phyloP scores from a whole-genome alignment of 257 asterid genomes.

The Anisodus tanguticus region DNA sequence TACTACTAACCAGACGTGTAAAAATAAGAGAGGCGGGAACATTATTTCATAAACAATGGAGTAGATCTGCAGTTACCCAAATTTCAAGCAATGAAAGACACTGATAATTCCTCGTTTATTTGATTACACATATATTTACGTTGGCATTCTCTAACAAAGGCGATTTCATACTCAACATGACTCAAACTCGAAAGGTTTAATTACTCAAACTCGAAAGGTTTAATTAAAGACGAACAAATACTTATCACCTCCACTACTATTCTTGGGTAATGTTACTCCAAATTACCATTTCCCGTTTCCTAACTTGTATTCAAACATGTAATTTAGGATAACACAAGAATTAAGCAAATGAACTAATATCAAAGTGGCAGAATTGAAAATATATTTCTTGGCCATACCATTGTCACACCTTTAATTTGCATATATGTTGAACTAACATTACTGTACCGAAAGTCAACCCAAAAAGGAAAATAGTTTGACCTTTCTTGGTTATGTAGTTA shows the following conservation, averaged over 20 bases:
- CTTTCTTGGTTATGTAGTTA: not conserved
- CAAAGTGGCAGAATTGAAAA: not conserved
- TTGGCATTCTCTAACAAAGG: not conserved
- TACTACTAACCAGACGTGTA: too few relatives aligned
- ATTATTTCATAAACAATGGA: too few relatives aligned
- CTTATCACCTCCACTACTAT: too few relatives aligned
- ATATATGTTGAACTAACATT: too few relatives aligned
- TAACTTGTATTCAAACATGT: not conserved
- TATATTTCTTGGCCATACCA: not conserved
- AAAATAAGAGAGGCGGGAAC: too few relatives aligned
- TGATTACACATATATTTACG: not conserved
- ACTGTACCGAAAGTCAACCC: not conserved
- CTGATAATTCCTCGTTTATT: too few relatives aligned
- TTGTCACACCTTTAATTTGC: not conserved
- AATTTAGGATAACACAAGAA: not conserved
- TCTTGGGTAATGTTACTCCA: not conserved
- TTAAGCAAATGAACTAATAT: constrained; percentile 1
- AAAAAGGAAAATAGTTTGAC: not conserved
- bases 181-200: too few relatives aligned
- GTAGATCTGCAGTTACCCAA: too few relatives aligned
- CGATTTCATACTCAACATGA: too few relatives aligned
- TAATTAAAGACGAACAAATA: too few relatives aligned
- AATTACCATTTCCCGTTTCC: not conserved
- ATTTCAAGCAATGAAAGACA: too few relatives aligned
- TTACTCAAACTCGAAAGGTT: too few relatives aligned